These are phyloP conservation scores for Mortierella sp. DNA, from an alignment of 371 early-diverging fungal species.

Conservation along the genomic window DNA sequence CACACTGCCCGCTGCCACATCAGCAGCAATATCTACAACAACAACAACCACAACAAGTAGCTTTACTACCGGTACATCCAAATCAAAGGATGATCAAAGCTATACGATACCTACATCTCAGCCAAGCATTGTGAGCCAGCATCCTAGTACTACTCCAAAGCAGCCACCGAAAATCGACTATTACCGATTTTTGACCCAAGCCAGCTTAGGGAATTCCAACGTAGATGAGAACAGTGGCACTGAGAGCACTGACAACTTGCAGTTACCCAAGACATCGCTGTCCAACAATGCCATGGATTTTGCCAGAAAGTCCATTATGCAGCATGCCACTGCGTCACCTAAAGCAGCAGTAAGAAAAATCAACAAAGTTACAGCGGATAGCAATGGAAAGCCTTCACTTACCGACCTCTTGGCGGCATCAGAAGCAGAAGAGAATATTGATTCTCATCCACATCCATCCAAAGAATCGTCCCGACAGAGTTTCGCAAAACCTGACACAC, in stretches of 20 bases:
- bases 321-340: constrained; percentile 25
- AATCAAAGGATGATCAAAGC: not conserved
- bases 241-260: not conserved
- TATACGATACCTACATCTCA: not conserved
- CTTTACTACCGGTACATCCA: not conserved
- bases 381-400: constrained; percentile 20
- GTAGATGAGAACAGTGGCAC: not conserved
- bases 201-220: not conserved
- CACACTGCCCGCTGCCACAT: not conserved
- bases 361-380: constrained; percentile 22
- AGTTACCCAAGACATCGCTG: constrained; percentile 2
- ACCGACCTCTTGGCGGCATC: constrained; percentile 28
- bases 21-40: not conserved
- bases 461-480: not conserved
- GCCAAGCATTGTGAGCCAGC: not conserved
- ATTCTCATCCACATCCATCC: not conserved
- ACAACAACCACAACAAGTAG: not conserved
- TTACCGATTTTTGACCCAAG: constrained; percentile 6
- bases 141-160: constrained; percentile 18
- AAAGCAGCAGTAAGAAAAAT: constrained; percentile 21
- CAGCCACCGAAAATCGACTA: constrained; percentile 11
- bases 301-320: constrained; percentile 43
- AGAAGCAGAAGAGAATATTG: constrained; percentile 2
- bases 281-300: constrained; percentile 20
- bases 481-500: constrained; percentile 13